Evolutionary conservation across 1,284 basidiomycete genomes (phyloP).

Genomic region (Microbotryum intermedium): DNA sequence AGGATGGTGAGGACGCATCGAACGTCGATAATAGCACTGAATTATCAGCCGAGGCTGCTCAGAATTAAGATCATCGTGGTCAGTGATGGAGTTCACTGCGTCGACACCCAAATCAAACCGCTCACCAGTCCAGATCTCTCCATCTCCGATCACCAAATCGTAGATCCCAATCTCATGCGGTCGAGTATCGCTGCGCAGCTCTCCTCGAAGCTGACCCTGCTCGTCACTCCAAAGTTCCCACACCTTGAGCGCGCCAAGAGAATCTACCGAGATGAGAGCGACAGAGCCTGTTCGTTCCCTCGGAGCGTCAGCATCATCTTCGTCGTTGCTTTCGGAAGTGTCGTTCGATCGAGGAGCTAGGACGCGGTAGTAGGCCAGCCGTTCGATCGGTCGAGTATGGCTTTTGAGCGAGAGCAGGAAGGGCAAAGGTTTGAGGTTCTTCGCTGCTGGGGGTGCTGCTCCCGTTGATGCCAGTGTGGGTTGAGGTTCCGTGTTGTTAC

Average conservation of each 20-base stretch:
- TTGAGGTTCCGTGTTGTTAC: background rate
- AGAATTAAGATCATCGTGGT: background rate
- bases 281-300: slow-evolving; percentile 52
- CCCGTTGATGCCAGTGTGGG: slow-evolving; percentile 16
- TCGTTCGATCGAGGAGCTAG: background rate
- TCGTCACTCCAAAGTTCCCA: slow-evolving; percentile 51
- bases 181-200: slow-evolving; percentile 43
- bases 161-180: slow-evolving; percentile 63
- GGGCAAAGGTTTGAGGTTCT: slow-evolving; percentile 45
- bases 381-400: slow-evolving; percentile 63
- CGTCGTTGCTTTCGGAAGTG: slow-evolving; percentile 1
- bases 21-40: slow-evolving; percentile 53
- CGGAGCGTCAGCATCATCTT: background rate
- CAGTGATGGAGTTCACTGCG: background rate
- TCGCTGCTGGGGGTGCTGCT: slow-evolving; percentile 19
- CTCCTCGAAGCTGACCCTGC: slow-evolving; percentile 42
- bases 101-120: background rate
- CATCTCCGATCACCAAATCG: slow-evolving; percentile 55
- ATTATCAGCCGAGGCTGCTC: slow-evolving; percentile 72
- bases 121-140: slow-evolving; percentile 74
- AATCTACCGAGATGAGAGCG: slow-evolving; percentile 28
- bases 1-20: slow-evolving; percentile 40
- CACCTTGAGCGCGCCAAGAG: slow-evolving; percentile 35
- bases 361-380: slow-evolving; percentile 42
- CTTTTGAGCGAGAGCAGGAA: slow-evolving; percentile 58